A percentile compares a stretch with the other conserved stretches of the same genome.
Evolutionary conservation across 257 asterid species (phyloP).

Genomic region (Euphrasia confusa): DNA sequence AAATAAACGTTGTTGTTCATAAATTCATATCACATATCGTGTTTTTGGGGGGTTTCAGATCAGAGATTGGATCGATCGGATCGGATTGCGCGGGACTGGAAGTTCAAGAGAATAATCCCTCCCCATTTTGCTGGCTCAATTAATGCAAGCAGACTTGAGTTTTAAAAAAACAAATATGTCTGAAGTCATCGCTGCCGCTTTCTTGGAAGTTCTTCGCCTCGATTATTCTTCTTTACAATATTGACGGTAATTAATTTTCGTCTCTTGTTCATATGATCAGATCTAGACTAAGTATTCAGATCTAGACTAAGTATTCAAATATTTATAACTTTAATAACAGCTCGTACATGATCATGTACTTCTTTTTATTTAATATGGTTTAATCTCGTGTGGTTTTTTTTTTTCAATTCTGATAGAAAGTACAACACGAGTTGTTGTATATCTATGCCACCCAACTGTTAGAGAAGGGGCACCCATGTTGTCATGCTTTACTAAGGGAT

Average conservation of each 20-base stretch:
- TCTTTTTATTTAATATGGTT: background rate
- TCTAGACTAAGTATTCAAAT: conserved; percentile 11
- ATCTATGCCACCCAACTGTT: conserved; percentile 91
- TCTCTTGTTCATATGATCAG: conserved; percentile 24
- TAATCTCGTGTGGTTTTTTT: background rate
- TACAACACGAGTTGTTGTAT: conserved; percentile 78
- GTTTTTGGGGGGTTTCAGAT: conserved; percentile 43
- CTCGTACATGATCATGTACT: background rate
- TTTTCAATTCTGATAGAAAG: conserved; percentile 46
- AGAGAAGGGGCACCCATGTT: conserved; percentile 98
- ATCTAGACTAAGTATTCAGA: conserved; percentile 11
- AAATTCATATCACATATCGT: conserved; percentile 2
- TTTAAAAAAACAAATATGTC: conserved; percentile 5
- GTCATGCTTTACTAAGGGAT: conserved; percentile 90
- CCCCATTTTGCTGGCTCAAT: conserved; percentile 94
- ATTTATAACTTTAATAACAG: background rate
- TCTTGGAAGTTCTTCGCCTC: no score
- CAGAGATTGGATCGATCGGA: conserved; percentile 89
- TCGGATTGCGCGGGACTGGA: conserved; percentile 77
- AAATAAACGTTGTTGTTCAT: background rate
- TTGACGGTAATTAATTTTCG: no score
- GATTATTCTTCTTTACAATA: no score
- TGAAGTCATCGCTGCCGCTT: no score
- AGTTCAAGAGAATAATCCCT: conserved; percentile 85
- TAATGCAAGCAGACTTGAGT: conserved; percentile 72